These are phyloP conservation scores for Rosa lucieae DNA, from an alignment of 306 rosid species.

Conservation along the genomic window DNA sequence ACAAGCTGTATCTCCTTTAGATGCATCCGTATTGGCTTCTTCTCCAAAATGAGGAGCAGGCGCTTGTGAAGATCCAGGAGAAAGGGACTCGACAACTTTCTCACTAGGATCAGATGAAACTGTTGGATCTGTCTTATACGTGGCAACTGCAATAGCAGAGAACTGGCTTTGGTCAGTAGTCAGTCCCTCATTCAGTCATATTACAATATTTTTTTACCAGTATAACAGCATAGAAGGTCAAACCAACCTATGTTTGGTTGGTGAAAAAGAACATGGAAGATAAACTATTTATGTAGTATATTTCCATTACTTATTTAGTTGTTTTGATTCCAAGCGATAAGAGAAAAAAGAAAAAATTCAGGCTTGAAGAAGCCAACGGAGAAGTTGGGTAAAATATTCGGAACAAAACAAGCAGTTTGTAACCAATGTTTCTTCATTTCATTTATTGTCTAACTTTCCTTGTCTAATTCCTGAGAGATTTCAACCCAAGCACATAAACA, in stretches of 20 bases:
- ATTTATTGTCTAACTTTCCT: neutral
- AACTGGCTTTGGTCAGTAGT: neutral
- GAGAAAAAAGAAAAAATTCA: neutral
- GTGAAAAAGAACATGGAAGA: neutral
- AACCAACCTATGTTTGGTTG: neutral
- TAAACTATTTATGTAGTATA: neutral
- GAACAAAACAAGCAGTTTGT: neutral
- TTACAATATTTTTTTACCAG: neutral
- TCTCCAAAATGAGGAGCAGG: neutral
- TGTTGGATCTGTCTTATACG: neutral
- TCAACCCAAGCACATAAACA: neutral
- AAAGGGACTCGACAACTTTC: neutral
- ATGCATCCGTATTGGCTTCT: neutral
- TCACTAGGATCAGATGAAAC: neutral
- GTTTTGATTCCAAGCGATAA: neutral
- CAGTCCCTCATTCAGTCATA: conserved; percentile 7
- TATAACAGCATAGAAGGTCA: neutral
- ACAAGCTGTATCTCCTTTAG: neutral
- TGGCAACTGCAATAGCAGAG: conserved; percentile 3
- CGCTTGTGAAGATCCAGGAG: conserved; percentile 1
- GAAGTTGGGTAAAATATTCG: neutral
- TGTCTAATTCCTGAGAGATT: neutral
- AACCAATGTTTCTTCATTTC: conserved; percentile 1
- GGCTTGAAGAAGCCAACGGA: neutral
- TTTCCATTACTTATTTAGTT: neutral